Conservation (phyloP, 2,329 filamentous ascomycete species). For the Mycosphaerella arachidis region DNA sequence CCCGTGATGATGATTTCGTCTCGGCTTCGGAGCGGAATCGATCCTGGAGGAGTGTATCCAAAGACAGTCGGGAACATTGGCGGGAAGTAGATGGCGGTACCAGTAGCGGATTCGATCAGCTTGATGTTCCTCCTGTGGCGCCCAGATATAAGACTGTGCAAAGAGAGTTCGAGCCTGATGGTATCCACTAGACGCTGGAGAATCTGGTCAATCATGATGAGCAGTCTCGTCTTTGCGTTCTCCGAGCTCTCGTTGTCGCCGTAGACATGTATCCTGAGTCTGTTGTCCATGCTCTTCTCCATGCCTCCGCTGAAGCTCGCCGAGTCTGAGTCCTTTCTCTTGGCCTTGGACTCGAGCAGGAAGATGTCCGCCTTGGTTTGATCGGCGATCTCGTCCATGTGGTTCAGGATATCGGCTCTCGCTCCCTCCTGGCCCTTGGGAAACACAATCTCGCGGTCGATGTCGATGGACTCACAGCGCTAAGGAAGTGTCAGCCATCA, state of each 20-base stretch:
- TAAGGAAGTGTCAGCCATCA: conserved; percentile 42
- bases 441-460: conserved; percentile 86
- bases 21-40: conserved; percentile 68
- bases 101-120: conserved; percentile 89
- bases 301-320: conserved; percentile 73
- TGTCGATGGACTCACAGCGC: conserved; percentile 89
- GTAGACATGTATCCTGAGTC: conserved; percentile 89
- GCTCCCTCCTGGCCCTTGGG: conserved; percentile 54
- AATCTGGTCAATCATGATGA: conserved; percentile 96
- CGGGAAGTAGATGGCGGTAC: conserved; percentile 97
- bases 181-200: conserved; percentile 71
- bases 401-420: conserved; percentile 70
- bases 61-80: conserved; percentile 89
- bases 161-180: conserved; percentile 75
- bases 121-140: conserved; percentile 97
- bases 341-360: conserved; percentile 74
- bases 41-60: conserved; percentile 79
- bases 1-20: conserved; percentile 95
- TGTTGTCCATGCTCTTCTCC: conserved; percentile 77
- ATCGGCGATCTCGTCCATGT: conserved; percentile 78
- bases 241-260: conserved; percentile 93
- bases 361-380: conserved; percentile 97
- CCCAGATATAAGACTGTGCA: conserved; percentile 89
- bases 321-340: conserved; percentile 68
- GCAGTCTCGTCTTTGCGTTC: conserved; percentile 89